These are phyloP conservation scores for Penicillium sp. DNA, from an alignment of 2,329 filamentous ascomycete genomes.

Conservation along the genomic window DNA sequence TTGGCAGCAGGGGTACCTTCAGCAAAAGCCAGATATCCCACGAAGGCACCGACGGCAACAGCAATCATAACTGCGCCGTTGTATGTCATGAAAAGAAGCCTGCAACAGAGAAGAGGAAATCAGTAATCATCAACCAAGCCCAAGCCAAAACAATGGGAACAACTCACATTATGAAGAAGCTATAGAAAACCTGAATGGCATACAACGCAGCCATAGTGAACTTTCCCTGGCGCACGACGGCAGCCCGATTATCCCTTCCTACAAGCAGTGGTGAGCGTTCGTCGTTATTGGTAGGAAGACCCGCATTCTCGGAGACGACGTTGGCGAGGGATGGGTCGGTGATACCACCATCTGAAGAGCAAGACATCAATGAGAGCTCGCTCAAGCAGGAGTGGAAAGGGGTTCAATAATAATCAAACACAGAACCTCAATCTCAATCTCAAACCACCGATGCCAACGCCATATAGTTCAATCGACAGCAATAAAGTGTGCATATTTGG, in stretches of 20 bases:
- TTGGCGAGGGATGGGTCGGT: slow-evolving; percentile 30
- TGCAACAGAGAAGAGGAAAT: slow-evolving; percentile 39
- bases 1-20: slow-evolving; percentile 70
- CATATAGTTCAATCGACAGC: not conserved
- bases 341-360: slow-evolving; percentile 38
- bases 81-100: slow-evolving; percentile 99
- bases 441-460: slow-evolving; percentile 5
- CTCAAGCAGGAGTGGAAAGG: slow-evolving; percentile 15
- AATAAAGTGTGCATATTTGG: not conserved
- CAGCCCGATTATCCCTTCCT: slow-evolving; percentile 68
- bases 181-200: slow-evolving; percentile 94
- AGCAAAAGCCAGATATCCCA: slow-evolving; percentile 84
- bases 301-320: slow-evolving; percentile 17
- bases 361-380: slow-evolving; percentile 30
- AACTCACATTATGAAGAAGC: slow-evolving; percentile 98
- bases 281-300: slow-evolving; percentile 38
- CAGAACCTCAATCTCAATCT: not conserved
- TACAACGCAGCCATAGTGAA: slow-evolving; percentile 81
- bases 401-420: not conserved
- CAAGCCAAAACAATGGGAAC: not conserved
- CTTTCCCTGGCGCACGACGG: slow-evolving; percentile 67
- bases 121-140: not conserved
- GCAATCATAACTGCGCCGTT: slow-evolving; percentile 97
- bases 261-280: slow-evolving; percentile 69
- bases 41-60: slow-evolving; percentile 82